Conservation (phyloP, 2,329 filamentous ascomycete genomes). For the Zymoseptoria tritici region DNA sequence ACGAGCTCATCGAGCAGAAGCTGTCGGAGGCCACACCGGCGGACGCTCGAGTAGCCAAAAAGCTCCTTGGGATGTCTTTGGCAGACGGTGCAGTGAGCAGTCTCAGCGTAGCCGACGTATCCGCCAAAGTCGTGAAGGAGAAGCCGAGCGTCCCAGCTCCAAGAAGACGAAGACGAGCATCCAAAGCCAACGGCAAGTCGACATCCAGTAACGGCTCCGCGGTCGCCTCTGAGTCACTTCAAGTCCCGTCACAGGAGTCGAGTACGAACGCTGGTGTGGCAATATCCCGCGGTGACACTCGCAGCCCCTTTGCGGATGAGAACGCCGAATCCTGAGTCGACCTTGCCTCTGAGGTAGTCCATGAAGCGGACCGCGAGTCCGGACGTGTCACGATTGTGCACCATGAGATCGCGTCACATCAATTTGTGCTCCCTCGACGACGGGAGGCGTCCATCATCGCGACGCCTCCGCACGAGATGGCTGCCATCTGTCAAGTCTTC, state of each 20-base stretch:
- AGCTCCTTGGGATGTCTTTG: conserved; percentile 64
- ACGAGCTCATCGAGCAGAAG: conserved; percentile 21
- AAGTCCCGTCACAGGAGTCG: conserved; percentile 8
- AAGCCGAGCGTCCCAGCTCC: conserved; percentile 77
- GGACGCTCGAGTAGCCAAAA: conserved; percentile 36
- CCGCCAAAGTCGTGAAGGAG: conserved; percentile 63
- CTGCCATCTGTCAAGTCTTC: background rate
- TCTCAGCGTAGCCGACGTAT: conserved; percentile 61
- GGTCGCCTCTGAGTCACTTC: conserved; percentile 1
- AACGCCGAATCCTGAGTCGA: conserved; percentile 13
- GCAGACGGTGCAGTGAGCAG: conserved; percentile 62
- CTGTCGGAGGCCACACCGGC: conserved; percentile 21
- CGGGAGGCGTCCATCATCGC: background rate
- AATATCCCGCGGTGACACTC: conserved; percentile 12
- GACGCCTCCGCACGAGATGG: background rate
- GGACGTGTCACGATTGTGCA: background rate
- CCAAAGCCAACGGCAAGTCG: conserved; percentile 9
- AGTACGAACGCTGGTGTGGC: conserved; percentile 2
- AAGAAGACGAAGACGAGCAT: conserved; percentile 47
- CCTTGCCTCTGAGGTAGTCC: background rate
- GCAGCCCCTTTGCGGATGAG: conserved; percentile 19
- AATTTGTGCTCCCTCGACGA: background rate
- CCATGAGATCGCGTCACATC: background rate
- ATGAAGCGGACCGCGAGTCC: background rate
- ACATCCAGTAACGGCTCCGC: conserved; percentile 2